A percentile compares a stretch with the other conserved stretches of the same genome.
Evolutionary conservation across 768 basidiomycete species (phyloP).

Genomic region (Saitozyma podzolica): DNA sequence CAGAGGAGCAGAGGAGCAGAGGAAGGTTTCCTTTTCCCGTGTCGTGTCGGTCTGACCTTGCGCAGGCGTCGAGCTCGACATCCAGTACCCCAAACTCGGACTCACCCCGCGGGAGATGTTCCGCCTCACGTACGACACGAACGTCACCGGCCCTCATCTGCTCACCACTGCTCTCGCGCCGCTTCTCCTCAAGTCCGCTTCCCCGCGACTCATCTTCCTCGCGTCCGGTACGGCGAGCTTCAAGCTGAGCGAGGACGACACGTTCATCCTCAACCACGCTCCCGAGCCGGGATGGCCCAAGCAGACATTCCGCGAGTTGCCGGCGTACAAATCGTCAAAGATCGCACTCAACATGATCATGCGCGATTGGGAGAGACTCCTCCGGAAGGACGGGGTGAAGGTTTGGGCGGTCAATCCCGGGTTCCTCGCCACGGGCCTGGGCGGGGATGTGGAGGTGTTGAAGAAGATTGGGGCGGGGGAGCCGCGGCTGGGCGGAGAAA

Average conservation of each 20-base stretch:
- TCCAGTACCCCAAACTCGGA: too few species aligned
- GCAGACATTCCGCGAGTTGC: background rate
- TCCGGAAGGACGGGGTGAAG: conserved; percentile 31
- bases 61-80: too few species aligned
- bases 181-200: background rate
- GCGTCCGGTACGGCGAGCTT: background rate
- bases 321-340: conserved; percentile 26
- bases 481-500: too few species aligned
- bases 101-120: too few species aligned
- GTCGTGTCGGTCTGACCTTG: too few species aligned
- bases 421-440: conserved; percentile 26
- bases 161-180: background rate
- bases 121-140: too few species aligned
- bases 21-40: background rate
- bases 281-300: conserved; percentile 21
- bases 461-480: too few species aligned
- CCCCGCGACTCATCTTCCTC: background rate
- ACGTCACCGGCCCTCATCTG: conserved; percentile 20
- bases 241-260: too few species aligned
- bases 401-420: conserved; percentile 30
- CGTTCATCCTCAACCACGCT: too few species aligned
- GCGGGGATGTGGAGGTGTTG: background rate
- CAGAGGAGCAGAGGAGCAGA: too few species aligned
- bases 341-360: conserved; percentile 38
- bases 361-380: conserved; percentile 24